Evolutionary conservation across 2,329 filamentous ascomycete species (phyloP).

Genomic region (Aspergillus piperis): DNA sequence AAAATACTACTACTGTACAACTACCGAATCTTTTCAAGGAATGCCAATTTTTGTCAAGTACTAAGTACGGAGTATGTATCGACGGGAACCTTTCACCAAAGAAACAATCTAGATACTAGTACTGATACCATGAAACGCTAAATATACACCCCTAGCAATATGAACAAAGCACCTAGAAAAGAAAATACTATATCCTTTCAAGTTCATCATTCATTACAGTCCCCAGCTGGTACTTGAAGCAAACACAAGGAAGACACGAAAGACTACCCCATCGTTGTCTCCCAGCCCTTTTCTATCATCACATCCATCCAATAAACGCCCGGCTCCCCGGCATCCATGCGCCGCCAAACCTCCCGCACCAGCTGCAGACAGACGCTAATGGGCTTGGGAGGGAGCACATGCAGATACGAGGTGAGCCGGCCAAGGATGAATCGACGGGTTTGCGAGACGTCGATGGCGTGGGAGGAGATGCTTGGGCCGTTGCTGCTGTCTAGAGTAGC

Average conservation of each 20-base stretch:
- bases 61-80: too few relatives aligned
- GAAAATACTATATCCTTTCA: too few relatives aligned
- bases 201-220: not conserved
- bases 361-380: constrained; percentile 53
- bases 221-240: not conserved
- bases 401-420: constrained; percentile 49
- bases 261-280: constrained; percentile 54
- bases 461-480: constrained; percentile 34
- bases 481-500: constrained; percentile 4
- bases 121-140: too few relatives aligned
- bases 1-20: too few relatives aligned
- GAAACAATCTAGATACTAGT: too few relatives aligned
- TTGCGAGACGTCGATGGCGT: constrained; percentile 50
- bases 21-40: too few relatives aligned
- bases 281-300: constrained; percentile 59
- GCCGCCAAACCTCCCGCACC: constrained; percentile 56
- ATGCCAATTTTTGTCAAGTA: too few relatives aligned
- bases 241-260: not conserved
- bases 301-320: constrained; percentile 59
- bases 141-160: too few relatives aligned
- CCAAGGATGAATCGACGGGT: constrained; percentile 53
- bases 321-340: constrained; percentile 50
- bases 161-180: too few relatives aligned
- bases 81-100: too few relatives aligned
- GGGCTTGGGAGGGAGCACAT: constrained; percentile 55